A percentile compares a stretch with the other conserved stretches of the same genome.
These are phyloP conservation scores for Stygiomarasmius scandens DNA, from an alignment of 1,284 basidiomycete species.

Conservation along the genomic window DNA sequence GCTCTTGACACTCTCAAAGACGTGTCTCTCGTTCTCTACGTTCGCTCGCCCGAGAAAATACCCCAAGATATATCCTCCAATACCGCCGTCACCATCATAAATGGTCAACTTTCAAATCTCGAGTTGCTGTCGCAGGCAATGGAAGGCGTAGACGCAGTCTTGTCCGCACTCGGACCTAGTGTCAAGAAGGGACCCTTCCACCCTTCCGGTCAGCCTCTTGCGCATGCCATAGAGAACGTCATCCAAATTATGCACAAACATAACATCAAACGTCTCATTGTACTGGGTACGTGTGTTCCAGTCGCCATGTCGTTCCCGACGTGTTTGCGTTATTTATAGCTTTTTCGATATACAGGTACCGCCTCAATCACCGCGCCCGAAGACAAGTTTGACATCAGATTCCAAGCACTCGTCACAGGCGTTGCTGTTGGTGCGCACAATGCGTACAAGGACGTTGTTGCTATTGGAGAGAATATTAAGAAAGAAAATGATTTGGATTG, in stretches of 20 bases:
- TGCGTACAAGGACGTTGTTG: slow-evolving; percentile 51
- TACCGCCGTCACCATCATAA: slow-evolving; percentile 47
- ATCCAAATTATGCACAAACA: slow-evolving; percentile 56
- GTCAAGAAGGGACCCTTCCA: slow-evolving; percentile 35
- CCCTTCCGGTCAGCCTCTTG: slow-evolving; percentile 57
- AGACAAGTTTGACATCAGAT: slow-evolving; percentile 57
- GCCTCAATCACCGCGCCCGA: slow-evolving; percentile 60
- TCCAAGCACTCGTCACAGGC: slow-evolving; percentile 43
- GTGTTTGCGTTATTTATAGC: neutral
- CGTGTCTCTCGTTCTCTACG: slow-evolving; percentile 58
- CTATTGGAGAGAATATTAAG: slow-evolving; percentile 57
- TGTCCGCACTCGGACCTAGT: slow-evolving; percentile 67
- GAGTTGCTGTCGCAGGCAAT: slow-evolving; percentile 53
- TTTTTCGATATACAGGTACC: slow-evolving; percentile 33
- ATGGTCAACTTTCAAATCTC: slow-evolving; percentile 57
- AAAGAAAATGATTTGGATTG: slow-evolving; percentile 55
- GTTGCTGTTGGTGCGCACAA: slow-evolving; percentile 38
- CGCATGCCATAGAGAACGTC: slow-evolving; percentile 56
- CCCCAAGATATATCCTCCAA: slow-evolving; percentile 49
- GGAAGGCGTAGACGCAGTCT: slow-evolving; percentile 57
- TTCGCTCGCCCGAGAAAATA: slow-evolving; percentile 63
- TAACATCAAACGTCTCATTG: slow-evolving; percentile 58
- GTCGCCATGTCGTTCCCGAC: neutral
- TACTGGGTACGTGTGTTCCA: slow-evolving; percentile 43
- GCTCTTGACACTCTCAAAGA: slow-evolving; percentile 44